Evolutionary conservation across 371 early-diverging fungal species (phyloP).

Genomic region (Dentiscutata heterogama): DNA sequence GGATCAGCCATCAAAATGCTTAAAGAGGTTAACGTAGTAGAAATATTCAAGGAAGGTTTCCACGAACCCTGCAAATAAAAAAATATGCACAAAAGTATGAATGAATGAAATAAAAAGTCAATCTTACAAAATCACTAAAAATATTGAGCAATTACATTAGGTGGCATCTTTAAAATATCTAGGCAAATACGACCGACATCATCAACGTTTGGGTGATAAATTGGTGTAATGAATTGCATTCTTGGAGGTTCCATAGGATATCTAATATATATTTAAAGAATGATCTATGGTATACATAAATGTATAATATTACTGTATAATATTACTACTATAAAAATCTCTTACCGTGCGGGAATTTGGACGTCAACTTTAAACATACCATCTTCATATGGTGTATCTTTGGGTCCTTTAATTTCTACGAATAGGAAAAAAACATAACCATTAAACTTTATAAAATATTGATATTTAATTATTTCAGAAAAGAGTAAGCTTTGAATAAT

Average conservation of each 20-base stretch:
- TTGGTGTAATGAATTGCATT: slow-evolving; percentile 61
- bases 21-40: slow-evolving; percentile 57
- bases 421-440: background rate
- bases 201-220: slow-evolving; percentile 68
- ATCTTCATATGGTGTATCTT: slow-evolving; percentile 63
- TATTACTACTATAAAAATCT: background rate
- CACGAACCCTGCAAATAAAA: slow-evolving; percentile 54
- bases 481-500: background rate
- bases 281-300: background rate
- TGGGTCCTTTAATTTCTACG: slow-evolving; percentile 62
- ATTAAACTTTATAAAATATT: background rate
- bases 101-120: background rate
- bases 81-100: background rate
- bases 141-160: slow-evolving; percentile 42
- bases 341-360: slow-evolving; percentile 52
- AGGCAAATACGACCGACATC: slow-evolving; percentile 65
- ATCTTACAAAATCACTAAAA: background rate
- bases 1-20: slow-evolving; percentile 60
- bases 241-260: slow-evolving; percentile 66
- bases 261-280: background rate
- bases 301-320: too few relatives aligned
- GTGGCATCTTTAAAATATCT: slow-evolving; percentile 63
- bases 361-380: slow-evolving; percentile 62
- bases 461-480: background rate
- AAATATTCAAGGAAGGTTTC: slow-evolving; percentile 62